phyloP scores from a whole-genome alignment of 805 yeast species.

The Myxozyma sirexii region DNA sequence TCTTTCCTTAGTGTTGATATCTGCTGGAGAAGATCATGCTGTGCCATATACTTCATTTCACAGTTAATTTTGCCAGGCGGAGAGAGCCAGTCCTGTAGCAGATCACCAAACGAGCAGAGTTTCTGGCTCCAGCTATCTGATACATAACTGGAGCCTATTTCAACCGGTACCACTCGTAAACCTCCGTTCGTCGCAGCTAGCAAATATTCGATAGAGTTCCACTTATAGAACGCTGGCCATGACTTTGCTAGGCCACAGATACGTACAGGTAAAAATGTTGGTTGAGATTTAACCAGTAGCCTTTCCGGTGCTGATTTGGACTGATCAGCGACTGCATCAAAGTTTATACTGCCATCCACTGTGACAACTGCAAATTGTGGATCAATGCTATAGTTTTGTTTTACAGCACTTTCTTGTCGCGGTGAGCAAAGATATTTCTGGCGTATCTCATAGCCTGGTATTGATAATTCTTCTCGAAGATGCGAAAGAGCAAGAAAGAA shows the following conservation, averaged over 20 bases:
- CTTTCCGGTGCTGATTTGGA: neutral
- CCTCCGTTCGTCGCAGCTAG: constrained; percentile 29
- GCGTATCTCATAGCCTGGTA: neutral
- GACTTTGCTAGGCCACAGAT: constrained; percentile 16
- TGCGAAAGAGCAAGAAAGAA: neutral
- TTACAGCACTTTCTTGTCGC: neutral
- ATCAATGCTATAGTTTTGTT: neutral
- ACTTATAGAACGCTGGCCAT: constrained; percentile 31
- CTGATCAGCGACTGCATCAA: neutral
- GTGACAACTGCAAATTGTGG: neutral
- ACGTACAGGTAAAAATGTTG: constrained; percentile 4
- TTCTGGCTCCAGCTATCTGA: constrained; percentile 35
- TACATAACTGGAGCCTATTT: constrained; percentile 35
- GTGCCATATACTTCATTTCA: constrained; percentile 32
- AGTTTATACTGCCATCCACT: neutral
- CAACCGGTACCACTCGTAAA: constrained; percentile 37
- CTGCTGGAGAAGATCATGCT: constrained; percentile 35
- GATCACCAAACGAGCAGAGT: constrained; percentile 26
- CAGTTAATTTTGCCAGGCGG: constrained; percentile 18
- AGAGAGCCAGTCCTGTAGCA: constrained; percentile 26
- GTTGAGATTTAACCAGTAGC: neutral
- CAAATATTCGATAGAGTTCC: constrained; percentile 35
- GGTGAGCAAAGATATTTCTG: constrained; percentile 2
- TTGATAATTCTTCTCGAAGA: neutral
- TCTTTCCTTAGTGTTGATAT: constrained; percentile 31